Conservation (phyloP, 2,329 filamentous ascomycete species). For the Metarhizium rileyi region DNA sequence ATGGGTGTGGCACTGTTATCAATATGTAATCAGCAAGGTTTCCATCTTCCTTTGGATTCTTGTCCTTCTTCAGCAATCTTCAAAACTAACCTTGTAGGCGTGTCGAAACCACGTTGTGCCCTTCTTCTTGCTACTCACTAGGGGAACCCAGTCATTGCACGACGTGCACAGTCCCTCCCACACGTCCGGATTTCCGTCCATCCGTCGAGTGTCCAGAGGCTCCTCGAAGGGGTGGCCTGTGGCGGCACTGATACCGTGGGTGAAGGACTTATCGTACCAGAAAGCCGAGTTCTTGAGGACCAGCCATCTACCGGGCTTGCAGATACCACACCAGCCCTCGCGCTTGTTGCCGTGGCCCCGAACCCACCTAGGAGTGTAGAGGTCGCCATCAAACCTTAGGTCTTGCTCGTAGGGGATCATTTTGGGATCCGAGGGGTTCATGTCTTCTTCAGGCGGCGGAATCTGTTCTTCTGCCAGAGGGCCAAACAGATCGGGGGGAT, state of each 20-base stretch:
- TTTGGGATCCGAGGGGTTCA: conserved; percentile 69
- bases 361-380: conserved; percentile 79
- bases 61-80: background rate
- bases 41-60: background rate
- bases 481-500: conserved; percentile 68
- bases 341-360: conserved; percentile 80
- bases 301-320: conserved; percentile 76
- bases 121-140: conserved; percentile 82
- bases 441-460: conserved; percentile 67
- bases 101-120: conserved; percentile 89
- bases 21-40: background rate
- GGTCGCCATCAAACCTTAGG: conserved; percentile 66
- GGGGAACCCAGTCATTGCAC: conserved; percentile 71
- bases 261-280: conserved; percentile 90
- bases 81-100: conserved; percentile 67
- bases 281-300: conserved; percentile 85
- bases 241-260: conserved; percentile 74
- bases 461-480: conserved; percentile 65
- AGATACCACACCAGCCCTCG: conserved; percentile 84
- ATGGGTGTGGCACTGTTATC: conserved; percentile 55
- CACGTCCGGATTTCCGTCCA: conserved; percentile 71
- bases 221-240: conserved; percentile 72
- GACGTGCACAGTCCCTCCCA: conserved; percentile 73
- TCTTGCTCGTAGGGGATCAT: conserved; percentile 71
- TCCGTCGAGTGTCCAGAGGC: conserved; percentile 63